Evolutionary conservation across 169 alveolate genomes (phyloP).

Genomic region (Eimeria falciformis): DNA sequence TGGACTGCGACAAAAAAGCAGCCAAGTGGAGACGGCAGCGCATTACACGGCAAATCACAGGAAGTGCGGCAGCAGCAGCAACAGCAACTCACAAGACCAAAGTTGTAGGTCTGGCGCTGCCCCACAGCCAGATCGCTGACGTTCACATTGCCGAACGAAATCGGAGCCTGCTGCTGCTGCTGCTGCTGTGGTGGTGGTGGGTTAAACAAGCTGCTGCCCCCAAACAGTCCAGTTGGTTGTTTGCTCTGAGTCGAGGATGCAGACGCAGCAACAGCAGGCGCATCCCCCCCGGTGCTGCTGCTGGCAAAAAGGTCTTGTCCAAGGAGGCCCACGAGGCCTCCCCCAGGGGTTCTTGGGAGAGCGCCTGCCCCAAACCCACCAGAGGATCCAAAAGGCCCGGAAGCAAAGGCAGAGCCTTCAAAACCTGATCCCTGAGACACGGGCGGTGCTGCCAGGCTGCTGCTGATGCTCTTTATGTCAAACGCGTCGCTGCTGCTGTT

Average conservation of each 20-base stretch:
- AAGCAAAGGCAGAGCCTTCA: conserved; percentile 22
- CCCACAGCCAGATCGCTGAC: conserved; percentile 28
- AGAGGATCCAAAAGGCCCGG: conserved; percentile 33
- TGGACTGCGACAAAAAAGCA: conserved; percentile 31
- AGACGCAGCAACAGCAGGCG: background rate
- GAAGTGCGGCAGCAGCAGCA: conserved; percentile 44
- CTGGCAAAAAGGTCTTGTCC: background rate
- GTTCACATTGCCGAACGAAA: conserved; percentile 43
- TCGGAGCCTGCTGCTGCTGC: conserved; percentile 46
- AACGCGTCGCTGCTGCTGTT: conserved; percentile 33
- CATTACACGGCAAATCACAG: no score
- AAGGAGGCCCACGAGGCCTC: conserved; percentile 31
- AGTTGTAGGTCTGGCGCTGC: conserved; percentile 64
- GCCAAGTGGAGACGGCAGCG: no score
- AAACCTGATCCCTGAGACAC: conserved; percentile 17
- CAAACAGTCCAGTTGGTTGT: background rate
- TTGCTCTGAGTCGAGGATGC: background rate
- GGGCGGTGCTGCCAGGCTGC: conserved; percentile 29
- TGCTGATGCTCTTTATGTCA: conserved; percentile 27
- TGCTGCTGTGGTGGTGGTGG: conserved; percentile 56
- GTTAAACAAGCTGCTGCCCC: conserved; percentile 14
- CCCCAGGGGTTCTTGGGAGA: background rate
- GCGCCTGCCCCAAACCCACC: conserved; percentile 24
- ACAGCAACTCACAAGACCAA: conserved; percentile 27
- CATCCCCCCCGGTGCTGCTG: conserved; percentile 55